Evolutionary conservation across 2,329 filamentous ascomycete species (phyloP).

Genomic region (Calonectria pauciramosa): DNA sequence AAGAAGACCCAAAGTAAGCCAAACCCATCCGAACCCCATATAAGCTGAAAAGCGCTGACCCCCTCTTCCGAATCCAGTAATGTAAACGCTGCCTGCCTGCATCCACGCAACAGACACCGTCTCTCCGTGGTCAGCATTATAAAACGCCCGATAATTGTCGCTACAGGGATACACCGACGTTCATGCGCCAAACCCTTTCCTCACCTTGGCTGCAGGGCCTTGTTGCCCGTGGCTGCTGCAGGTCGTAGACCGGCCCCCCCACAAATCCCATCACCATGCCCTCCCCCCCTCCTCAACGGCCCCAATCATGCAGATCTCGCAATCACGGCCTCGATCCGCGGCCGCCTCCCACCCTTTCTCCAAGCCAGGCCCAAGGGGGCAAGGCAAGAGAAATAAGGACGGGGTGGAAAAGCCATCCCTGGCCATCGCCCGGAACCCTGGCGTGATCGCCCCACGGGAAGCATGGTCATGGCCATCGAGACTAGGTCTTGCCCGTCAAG

Average conservation of each 20-base stretch:
- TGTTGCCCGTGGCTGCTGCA: constrained; percentile 19
- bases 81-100: constrained; percentile 8
- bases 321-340: constrained; percentile 31
- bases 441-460: constrained; percentile 33
- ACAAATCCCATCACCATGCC: constrained; percentile 23
- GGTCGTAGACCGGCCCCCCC: constrained; percentile 11
- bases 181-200: constrained; percentile 38
- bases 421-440: constrained; percentile 24
- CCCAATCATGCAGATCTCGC: constrained; percentile 34
- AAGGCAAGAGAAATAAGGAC: constrained; percentile 7
- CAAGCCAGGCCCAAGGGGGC: background rate
- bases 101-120: background rate
- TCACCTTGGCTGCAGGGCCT: constrained; percentile 28
- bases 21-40: background rate
- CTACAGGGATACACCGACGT: constrained; percentile 21
- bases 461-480: constrained; percentile 15
- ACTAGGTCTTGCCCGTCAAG: background rate
- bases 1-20: background rate
- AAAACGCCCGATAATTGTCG: constrained; percentile 29
- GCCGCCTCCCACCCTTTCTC: constrained; percentile 13
- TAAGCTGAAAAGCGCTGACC: constrained; percentile 8
- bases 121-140: constrained; percentile 7
- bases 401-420: constrained; percentile 6
- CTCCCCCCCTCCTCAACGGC: constrained; percentile 1
- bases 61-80: constrained; percentile 8